phyloP scores from a whole-genome alignment of 441 rosid genomes.

The Viola pubescens region DNA sequence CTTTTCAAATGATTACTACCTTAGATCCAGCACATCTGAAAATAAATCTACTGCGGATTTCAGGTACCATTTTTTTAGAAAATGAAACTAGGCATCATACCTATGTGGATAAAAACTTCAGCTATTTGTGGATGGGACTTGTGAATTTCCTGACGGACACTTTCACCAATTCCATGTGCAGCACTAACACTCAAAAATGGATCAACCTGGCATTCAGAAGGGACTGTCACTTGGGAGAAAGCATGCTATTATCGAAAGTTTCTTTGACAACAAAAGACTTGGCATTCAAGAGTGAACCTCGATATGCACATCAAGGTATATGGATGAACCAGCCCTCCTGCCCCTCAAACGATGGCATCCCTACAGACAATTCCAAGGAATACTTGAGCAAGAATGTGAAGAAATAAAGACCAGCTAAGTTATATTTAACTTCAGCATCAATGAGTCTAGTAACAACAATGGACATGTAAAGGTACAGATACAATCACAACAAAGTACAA shows the following conservation, averaged over 20 bases:
- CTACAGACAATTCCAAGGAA: conserved; percentile 29
- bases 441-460: background rate
- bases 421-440: background rate
- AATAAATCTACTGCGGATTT: background rate
- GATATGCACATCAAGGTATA: conserved; percentile 89
- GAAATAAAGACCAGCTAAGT: conserved; percentile 6
- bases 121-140: conserved; percentile 61
- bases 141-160: conserved; percentile 61
- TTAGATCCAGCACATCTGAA: background rate
- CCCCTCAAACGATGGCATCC: conserved; percentile 96
- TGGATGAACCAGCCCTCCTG: conserved; percentile 86
- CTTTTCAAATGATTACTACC: background rate
- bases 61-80: background rate
- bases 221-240: conserved; percentile 4
- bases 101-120: conserved; percentile 92
- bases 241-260: background rate
- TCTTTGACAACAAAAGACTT: background rate
- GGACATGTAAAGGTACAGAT: too few species aligned
- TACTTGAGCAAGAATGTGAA: conserved; percentile 7
- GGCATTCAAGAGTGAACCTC: conserved; percentile 44
- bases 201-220: conserved; percentile 52
- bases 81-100: conserved; percentile 27
- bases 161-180: conserved; percentile 84
- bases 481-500: too few species aligned
- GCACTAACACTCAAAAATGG: conserved; percentile 85